Base-by-base conservation (phyloP, 495 filamentous ascomycete species). In the Cladorrhinum samala region DNA sequence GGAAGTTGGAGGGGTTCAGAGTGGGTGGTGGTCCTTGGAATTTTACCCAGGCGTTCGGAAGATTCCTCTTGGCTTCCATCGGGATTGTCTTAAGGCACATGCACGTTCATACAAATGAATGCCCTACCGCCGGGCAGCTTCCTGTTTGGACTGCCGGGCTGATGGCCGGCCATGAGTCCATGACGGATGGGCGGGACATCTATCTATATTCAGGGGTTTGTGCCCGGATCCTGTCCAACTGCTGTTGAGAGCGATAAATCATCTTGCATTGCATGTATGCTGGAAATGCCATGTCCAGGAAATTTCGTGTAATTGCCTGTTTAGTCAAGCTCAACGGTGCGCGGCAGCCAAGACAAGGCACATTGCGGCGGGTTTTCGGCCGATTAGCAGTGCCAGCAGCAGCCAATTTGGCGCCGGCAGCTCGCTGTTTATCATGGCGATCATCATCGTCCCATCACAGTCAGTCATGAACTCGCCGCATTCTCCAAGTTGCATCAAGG, bases 31-130 rank as follows among this genome's bases (percentile, higher is more conserved):
- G 17, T 16, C 14, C 17, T 21, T 45, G 17, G 42, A 45, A 45
- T 45, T 45, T n/a, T n/a, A 47, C 45, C 45, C 45, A 47, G 45
- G 45, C 45, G 17, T 27, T 33, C 24, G 45, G 45, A 25, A 47
- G 24, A 23, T 9, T 23, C 24, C 45, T 25, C 45, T 47, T 16
- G 21, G 16, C 21, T 2, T 25, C 24, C 19, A 14, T 21, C 43
- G 17, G 8, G 8, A 3, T n/a, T 25, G n/a, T 9, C 4, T 1
- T 13, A 13, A n/a, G n/a, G n/a, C n/a, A n/a, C n/a, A n/a, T n/a
- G n/a, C n/a, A n/a, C n/a, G n/a, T n/a, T n/a, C n/a, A n/a, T n/a
- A n/a, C n/a, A n/a, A n/a, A n/a, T n/a, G n/a, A 7, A 46, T 46
- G 8, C 41, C 11, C 14, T 45, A 45, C 42, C 23, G 13, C 20